Evolutionary conservation across 2,329 filamentous ascomycete genomes (phyloP).

Genomic region (Alternaria dauci): DNA sequence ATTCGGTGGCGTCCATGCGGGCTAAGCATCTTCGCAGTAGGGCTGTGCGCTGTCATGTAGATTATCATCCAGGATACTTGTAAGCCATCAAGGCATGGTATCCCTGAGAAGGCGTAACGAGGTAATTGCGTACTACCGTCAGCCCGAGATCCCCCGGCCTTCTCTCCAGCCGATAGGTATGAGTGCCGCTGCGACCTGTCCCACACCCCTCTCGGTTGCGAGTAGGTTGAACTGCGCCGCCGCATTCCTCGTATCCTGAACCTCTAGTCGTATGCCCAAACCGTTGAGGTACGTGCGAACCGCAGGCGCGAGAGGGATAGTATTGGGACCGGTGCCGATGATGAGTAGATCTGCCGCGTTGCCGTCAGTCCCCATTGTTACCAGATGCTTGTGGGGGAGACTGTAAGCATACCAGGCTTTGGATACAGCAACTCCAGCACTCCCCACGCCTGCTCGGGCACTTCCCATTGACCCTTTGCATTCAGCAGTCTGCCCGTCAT

Average conservation of each 20-base stretch:
- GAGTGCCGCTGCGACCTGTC: slow-evolving; percentile 85
- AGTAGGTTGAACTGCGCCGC: slow-evolving; percentile 93
- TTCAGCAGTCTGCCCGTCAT: slow-evolving; percentile 68
- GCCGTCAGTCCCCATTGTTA: slow-evolving; percentile 21
- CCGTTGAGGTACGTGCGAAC: slow-evolving; percentile 76
- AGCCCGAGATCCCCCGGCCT: slow-evolving; percentile 19
- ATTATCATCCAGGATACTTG: neutral
- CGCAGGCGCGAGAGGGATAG: slow-evolving; percentile 77
- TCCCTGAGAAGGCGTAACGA: neutral
- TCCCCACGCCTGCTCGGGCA: slow-evolving; percentile 74
- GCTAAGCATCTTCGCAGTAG: neutral
- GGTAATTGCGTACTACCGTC: neutral
- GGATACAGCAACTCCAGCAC: slow-evolving; percentile 83
- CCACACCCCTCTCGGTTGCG: slow-evolving; percentile 89
- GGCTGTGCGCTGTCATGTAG: neutral
- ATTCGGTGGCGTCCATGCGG: neutral
- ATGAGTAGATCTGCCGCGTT: slow-evolving; percentile 76
- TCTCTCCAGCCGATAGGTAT: slow-evolving; percentile 86
- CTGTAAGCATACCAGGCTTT: slow-evolving; percentile 74
- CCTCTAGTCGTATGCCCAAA: slow-evolving; percentile 84
- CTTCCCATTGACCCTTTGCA: slow-evolving; percentile 81
- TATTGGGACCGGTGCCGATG: slow-evolving; percentile 80
- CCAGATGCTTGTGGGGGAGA: neutral
- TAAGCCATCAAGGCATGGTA: neutral
- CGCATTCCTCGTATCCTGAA: slow-evolving; percentile 92